Evolutionary conservation across 306 rosid species (phyloP).

Genomic region (Lathyrus tuberosus): DNA sequence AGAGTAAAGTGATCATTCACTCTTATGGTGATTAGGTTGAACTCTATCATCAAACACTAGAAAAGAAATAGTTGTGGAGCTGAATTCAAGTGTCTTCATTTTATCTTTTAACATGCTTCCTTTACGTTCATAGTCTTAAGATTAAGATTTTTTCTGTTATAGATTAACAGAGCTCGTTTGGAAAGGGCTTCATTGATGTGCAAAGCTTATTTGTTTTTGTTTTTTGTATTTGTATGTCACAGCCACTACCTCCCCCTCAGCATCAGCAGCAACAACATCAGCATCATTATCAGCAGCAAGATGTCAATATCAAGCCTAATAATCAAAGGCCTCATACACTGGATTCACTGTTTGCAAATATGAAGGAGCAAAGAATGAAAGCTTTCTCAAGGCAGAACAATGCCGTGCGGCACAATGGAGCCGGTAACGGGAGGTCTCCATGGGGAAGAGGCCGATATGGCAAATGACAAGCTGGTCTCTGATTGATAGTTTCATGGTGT

Average conservation of each 20-base stretch:
- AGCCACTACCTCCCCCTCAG: conserved; percentile 40
- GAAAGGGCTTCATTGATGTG: conserved; percentile 7
- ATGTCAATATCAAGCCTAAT: conserved; percentile 43
- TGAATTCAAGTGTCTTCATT: not conserved
- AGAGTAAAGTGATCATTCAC: not conserved
- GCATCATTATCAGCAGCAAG: conserved; percentile 40
- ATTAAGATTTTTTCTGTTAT: not conserved
- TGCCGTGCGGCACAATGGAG: conserved; percentile 49
- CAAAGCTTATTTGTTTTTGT: not conserved
- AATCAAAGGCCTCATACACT: conserved; percentile 80
- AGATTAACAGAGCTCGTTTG: not conserved
- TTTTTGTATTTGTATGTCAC: conserved; percentile 36
- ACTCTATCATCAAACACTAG: not conserved
- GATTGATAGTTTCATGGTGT: not conserved
- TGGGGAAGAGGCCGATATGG: conserved; percentile 79
- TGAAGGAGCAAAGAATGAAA: conserved; percentile 86
- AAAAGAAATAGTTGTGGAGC: conserved; percentile 13
- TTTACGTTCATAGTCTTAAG: not conserved
- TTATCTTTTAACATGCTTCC: not conserved
- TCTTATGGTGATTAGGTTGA: not conserved
- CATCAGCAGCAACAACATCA: conserved; percentile 45
- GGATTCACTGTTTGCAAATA: conserved; percentile 82
- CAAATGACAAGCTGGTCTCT: conserved; percentile 43
- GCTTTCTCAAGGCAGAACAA: conserved; percentile 55
- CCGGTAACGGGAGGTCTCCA: conserved; percentile 58